A percentile compares a stretch with the other conserved stretches of the same genome.
Conservation (phyloP, 208 protist genomes). For the Phytomonas sp. region DNA sequence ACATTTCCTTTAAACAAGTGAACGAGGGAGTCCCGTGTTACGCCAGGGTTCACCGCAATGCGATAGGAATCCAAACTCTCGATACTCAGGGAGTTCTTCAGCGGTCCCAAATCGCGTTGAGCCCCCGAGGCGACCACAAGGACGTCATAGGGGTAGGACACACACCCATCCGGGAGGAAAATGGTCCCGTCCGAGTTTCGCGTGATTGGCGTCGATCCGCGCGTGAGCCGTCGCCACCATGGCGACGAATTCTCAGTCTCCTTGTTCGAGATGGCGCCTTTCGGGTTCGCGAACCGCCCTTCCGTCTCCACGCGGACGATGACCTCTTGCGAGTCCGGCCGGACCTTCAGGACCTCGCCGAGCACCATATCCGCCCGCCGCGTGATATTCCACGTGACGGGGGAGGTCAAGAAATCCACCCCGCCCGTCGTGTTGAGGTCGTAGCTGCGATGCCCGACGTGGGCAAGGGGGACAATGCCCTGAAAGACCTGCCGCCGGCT, state of each 20-base stretch:
- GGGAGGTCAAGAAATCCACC: conserved; percentile 56
- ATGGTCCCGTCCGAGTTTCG: conserved; percentile 17
- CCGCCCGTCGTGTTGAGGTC: conserved; percentile 70
- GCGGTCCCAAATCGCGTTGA: conserved; percentile 35
- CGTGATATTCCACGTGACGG: conserved; percentile 72
- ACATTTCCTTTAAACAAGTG: conserved; percentile 60
- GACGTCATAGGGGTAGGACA: conserved; percentile 63
- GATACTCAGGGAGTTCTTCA: conserved; percentile 17
- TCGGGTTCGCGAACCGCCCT: too few relatives aligned
- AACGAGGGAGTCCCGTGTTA: conserved; percentile 61
- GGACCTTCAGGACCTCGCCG: conserved; percentile 47
- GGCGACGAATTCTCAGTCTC: too few relatives aligned
- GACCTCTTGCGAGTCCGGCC: conserved; percentile 37
- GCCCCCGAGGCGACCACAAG: conserved; percentile 72
- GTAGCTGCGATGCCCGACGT: conserved; percentile 84
- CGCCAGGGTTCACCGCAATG: conserved; percentile 76
- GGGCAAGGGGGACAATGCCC: conserved; percentile 51
- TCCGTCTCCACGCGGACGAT: conserved; percentile 21
- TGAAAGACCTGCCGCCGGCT: conserved; percentile 54
- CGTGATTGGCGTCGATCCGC: neutral
- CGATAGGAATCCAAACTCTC: conserved; percentile 47
- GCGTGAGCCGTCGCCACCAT: conserved; percentile 10
- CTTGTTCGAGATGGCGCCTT: too few relatives aligned
- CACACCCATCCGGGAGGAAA: conserved; percentile 20
- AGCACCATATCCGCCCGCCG: conserved; percentile 58